Conservation (phyloP, 106 monocot genomes). For the Dioscorea dumetorum region DNA sequence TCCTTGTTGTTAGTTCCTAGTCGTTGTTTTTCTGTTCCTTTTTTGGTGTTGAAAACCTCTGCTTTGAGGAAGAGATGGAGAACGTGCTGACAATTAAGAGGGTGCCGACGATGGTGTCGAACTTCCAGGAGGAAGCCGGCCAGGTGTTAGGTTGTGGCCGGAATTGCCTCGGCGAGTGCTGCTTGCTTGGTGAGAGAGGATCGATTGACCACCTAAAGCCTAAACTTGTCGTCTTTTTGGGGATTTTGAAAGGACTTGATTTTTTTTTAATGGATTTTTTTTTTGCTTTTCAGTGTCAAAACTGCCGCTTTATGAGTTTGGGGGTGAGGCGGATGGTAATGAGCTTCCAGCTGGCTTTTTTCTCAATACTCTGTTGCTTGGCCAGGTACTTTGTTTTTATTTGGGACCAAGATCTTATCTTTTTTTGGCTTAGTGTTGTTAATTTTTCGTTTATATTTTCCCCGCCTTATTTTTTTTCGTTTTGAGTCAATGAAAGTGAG, state of each 20-base stretch:
- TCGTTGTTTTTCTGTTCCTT: not conserved
- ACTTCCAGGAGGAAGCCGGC: constrained; percentile 42
- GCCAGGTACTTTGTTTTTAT: constrained; percentile 26
- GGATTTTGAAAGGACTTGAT: no score
- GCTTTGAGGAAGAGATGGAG: not conserved
- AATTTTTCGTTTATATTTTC: no score
- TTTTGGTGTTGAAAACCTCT: not conserved
- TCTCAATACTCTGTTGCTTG: constrained; percentile 56
- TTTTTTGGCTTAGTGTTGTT: not conserved
- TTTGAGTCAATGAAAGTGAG: no score
- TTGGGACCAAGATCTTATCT: not conserved
- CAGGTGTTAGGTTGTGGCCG: constrained; percentile 35
- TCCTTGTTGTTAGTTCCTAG: not conserved
- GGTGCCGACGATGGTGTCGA: constrained; percentile 50
- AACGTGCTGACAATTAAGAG: constrained; percentile 54
- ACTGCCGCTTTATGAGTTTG: constrained; percentile 56
- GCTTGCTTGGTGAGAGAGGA: constrained; percentile 29
- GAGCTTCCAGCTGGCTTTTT: constrained; percentile 30
- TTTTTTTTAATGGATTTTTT: no score
- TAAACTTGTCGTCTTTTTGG: no score
- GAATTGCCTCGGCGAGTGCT: constrained; percentile 64
- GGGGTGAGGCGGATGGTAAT: not conserved
- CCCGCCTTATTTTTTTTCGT: no score
- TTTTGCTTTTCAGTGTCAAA: constrained; percentile 39
- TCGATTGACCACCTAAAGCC: no score